phyloP scores from a whole-genome alignment of 345 rosid species.

The Lepidium africanum region DNA sequence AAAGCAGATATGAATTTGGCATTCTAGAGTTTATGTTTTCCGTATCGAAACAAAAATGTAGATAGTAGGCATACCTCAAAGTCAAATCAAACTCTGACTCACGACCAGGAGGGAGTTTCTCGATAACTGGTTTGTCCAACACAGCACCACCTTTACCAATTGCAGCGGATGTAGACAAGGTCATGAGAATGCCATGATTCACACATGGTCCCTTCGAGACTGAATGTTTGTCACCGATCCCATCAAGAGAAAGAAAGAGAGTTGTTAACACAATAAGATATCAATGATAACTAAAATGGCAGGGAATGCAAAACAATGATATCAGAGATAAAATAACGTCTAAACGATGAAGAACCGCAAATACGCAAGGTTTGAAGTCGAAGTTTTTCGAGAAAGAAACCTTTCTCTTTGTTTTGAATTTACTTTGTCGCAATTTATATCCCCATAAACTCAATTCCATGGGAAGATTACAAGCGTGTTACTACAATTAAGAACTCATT shows the following conservation, averaged over 20 bases:
- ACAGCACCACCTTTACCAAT: constrained; percentile 70
- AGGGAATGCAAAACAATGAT: neutral
- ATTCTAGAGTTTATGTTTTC: too few relatives aligned
- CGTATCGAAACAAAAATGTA: neutral
- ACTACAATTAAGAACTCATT: neutral
- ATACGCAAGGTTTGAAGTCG: neutral
- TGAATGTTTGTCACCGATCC: constrained; percentile 41
- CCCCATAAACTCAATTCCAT: neutral
- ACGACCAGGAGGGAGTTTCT: constrained; percentile 65
- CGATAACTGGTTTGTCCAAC: constrained; percentile 62
- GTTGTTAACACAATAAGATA: neutral
- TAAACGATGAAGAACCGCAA: neutral
- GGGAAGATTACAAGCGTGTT: neutral
- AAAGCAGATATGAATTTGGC: neutral
- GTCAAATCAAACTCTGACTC: constrained; percentile 55
- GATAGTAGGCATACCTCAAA: constrained; percentile 35
- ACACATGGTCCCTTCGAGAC: constrained; percentile 44
- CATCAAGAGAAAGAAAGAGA: neutral
- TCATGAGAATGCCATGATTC: constrained; percentile 46
- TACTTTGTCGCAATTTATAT: too few relatives aligned
- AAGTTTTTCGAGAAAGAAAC: neutral
- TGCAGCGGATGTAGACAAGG: constrained; percentile 37
- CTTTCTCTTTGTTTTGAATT: neutral
- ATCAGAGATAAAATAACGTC: too few relatives aligned
- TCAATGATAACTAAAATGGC: neutral